These are phyloP conservation scores for Quercus agrifolia DNA, from an alignment of 306 rosid species.

Conservation along the genomic window DNA sequence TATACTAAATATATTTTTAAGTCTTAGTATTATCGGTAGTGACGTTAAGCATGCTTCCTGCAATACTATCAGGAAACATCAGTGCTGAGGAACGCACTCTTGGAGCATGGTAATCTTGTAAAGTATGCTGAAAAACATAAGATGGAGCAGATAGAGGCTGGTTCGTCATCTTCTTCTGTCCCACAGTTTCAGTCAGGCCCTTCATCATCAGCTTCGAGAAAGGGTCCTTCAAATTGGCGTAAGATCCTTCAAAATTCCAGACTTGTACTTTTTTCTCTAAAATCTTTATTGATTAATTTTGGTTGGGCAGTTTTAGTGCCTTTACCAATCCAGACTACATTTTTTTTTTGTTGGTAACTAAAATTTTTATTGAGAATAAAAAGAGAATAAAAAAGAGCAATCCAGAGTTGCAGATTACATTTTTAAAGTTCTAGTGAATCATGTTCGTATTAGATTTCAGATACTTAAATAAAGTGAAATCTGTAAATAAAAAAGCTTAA, in stretches of 20 bases:
- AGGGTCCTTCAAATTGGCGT: conserved; percentile 63
- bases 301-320: not conserved
- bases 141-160: conserved; percentile 49
- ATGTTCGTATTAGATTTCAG: not conserved
- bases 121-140: conserved; percentile 61
- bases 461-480: not conserved
- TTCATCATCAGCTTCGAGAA: conserved; percentile 57
- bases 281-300: not conserved
- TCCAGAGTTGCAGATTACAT: too few relatives aligned
- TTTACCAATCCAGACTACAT: not conserved
- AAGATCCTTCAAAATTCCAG: conserved; percentile 35
- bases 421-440: not conserved
- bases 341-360: too few relatives aligned
- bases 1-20: not conserved
- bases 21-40: not conserved
- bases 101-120: conserved; percentile 67
- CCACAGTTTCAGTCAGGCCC: conserved; percentile 39
- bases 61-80: conserved; percentile 76
- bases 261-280: not conserved
- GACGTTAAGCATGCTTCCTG: conserved; percentile 15
- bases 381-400: too few relatives aligned
- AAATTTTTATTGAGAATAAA: too few relatives aligned
- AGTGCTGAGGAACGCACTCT: conserved; percentile 57
- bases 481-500: not conserved
- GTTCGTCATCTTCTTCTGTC: conserved; percentile 43